These are phyloP conservation scores for Starmera quercuum DNA, from an alignment of 805 yeast genomes.

Conservation along the genomic window DNA sequence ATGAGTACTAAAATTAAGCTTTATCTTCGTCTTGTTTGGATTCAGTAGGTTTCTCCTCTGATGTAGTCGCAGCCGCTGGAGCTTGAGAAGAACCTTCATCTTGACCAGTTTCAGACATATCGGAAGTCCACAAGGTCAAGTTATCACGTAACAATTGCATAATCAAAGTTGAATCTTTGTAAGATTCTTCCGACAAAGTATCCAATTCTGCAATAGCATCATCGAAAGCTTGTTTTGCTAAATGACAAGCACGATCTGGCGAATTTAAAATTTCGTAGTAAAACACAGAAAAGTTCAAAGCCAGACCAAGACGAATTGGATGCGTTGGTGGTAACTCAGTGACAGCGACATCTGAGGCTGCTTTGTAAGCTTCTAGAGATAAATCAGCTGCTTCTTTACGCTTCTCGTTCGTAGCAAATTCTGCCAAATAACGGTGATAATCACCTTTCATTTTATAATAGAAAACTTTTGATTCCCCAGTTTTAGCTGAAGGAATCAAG, in stretches of 20 bases:
- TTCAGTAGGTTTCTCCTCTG: constrained; percentile 25
- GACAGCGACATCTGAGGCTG: constrained; percentile 95
- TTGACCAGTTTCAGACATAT: constrained; percentile 77
- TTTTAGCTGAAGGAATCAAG: constrained; percentile 87
- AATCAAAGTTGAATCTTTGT: constrained; percentile 96
- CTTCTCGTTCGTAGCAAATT: constrained; percentile 86
- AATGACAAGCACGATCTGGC: constrained; percentile 97
- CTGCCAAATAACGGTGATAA: constrained; percentile 98
- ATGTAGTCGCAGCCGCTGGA: too few species aligned
- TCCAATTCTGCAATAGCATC: constrained; percentile 99
- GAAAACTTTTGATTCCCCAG: constrained; percentile 97
- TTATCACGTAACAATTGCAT: constrained; percentile 99
- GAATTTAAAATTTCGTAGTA: constrained; percentile 97
- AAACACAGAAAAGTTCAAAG: constrained; percentile 95
- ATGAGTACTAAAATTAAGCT: too few species aligned
- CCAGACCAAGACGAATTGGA: constrained; percentile 96
- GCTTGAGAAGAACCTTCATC: constrained; percentile 37
- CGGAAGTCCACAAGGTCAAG: constrained; percentile 96
- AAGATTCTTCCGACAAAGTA: constrained; percentile 94
- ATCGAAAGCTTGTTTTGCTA: constrained; percentile 98
- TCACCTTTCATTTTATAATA: constrained; percentile 99
- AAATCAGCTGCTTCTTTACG: constrained; percentile 89
- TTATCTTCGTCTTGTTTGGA: constrained; percentile 25
- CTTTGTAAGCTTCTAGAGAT: constrained; percentile 88
- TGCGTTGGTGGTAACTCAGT: constrained; percentile 97